Conservation (phyloP, 495 filamentous ascomycete genomes). For the Neohortaea acidophila region DNA sequence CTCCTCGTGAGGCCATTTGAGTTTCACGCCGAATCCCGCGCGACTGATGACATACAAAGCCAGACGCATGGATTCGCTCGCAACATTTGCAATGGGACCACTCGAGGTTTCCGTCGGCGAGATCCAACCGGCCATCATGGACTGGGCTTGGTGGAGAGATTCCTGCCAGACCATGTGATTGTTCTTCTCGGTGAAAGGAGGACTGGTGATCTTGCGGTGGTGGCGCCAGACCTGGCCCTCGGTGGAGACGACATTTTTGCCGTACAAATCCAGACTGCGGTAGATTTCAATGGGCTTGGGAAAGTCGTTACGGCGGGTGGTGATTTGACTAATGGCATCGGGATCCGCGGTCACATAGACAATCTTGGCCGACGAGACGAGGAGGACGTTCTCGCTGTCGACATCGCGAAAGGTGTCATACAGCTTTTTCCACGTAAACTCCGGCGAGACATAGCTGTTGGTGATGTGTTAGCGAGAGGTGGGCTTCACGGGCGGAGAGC, state of each 20-base stretch:
- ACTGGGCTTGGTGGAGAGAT: constrained; percentile 40
- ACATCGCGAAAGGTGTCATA: constrained; percentile 30
- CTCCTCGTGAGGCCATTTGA: constrained; percentile 20
- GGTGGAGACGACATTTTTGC: constrained; percentile 46
- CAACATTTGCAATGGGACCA: constrained; percentile 35
- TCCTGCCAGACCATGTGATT: constrained; percentile 49
- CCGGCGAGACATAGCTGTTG: constrained; percentile 22
- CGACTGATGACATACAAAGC: constrained; percentile 53
- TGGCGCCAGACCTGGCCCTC: constrained; percentile 49
- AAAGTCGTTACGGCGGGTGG: constrained; percentile 45
- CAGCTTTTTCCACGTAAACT: constrained; percentile 29
- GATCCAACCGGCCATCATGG: constrained; percentile 40
- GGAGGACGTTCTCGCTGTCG: constrained; percentile 39
- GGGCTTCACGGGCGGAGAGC: no score
- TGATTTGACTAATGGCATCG: constrained; percentile 44
- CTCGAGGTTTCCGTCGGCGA: constrained; percentile 22
- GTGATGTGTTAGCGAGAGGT: neutral
- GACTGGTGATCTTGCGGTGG: constrained; percentile 52
- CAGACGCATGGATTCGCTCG: constrained; percentile 45
- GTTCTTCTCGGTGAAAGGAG: constrained; percentile 58
- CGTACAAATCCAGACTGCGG: constrained; percentile 42
- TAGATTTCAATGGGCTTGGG: constrained; percentile 50
- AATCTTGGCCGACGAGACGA: constrained; percentile 35
- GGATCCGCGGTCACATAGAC: constrained; percentile 39
- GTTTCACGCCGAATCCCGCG: constrained; percentile 43